phyloP scores from a whole-genome alignment of 768 basidiomycete genomes.

The Hericium rajendrae region DNA sequence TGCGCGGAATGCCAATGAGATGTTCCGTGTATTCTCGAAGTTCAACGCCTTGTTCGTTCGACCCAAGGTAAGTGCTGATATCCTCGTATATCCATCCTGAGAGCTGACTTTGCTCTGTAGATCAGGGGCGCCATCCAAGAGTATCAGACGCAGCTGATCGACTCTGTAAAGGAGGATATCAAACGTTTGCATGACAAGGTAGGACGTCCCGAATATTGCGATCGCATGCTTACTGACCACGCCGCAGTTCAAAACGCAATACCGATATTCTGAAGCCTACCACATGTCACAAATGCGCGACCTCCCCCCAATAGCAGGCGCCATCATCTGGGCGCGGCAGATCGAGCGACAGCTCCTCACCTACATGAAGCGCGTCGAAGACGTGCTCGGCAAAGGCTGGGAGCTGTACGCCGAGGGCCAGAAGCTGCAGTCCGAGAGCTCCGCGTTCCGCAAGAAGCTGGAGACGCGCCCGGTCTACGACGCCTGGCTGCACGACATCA shows the following conservation, averaged over 20 bases:
- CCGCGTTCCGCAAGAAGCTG: constrained; percentile 91
- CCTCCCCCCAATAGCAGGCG: constrained; percentile 93
- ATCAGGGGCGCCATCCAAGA: constrained; percentile 98
- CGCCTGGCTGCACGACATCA: constrained; percentile 95
- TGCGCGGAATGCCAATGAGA: constrained; percentile 95
- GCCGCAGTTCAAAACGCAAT: constrained; percentile 84
- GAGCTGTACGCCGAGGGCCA: constrained; percentile 99
- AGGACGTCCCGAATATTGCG: background rate
- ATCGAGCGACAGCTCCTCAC: constrained; percentile 92
- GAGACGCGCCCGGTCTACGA: constrained; percentile 92
- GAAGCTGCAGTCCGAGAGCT: constrained; percentile 86
- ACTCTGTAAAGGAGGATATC: constrained; percentile 98
- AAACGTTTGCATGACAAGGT: constrained; percentile 91
- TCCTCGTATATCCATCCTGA: background rate
- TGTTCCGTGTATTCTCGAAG: constrained; percentile 98
- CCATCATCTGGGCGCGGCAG: constrained; percentile 98
- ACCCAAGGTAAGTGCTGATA: constrained; percentile 59
- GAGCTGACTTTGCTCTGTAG: constrained; percentile 26
- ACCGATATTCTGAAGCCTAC: constrained; percentile 90
- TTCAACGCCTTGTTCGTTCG: constrained; percentile 96
- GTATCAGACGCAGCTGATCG: constrained; percentile 97
- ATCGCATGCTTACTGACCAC: background rate
- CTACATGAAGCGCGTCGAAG: constrained; percentile 99
- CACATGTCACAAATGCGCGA: constrained; percentile 99
- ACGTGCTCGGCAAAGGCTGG: constrained; percentile 97